Base-by-base conservation (phyloP, 441 rosid species). In the Cnidoscolus chayamansa region DNA sequence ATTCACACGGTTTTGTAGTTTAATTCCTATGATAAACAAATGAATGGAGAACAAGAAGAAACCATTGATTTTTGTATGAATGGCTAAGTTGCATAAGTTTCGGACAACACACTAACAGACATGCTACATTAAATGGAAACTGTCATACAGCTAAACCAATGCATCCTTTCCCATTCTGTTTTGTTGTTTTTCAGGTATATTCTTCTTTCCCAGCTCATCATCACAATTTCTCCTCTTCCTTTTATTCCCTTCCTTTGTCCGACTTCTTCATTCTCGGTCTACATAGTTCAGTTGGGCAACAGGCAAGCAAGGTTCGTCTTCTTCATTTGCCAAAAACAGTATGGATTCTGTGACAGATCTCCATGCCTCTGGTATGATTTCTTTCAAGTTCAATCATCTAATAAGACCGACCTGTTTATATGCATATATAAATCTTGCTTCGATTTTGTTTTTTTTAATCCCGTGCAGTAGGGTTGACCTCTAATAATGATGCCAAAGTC, bases 401-500 rank as follows among this genome's bases (percentile, higher is more conserved):
- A 13, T 35, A 40, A 40, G 6, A 40, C 45, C 45, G 4, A 0
- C 17, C 0, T 49, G 32, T 25, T 25, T 25, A 25, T 25, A 25
- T 25, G 25, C 0, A 64, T 10, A 17, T 35, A 25, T 12, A 47
- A 56, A 35, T 17, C 70, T 12, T 49, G 17, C 49, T 19, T 17
- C 5, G 45, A 40, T 57, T 35, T 19, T 60, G 67, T 78, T 77
- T 83, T 51, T 16, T 60, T 70, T 61, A 70, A 65, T 25, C 25
- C 25, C 25, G 25, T 25, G 25, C 25, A 25, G 25, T 25, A 25
- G 25, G 25, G 25, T 25, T 25, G 25, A 25, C 25, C 25, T 25
- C 25, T 25, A 25, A 25, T 51, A 54, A 17, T 4, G 79, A 78
- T 20, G 37, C 65, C 35, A 67, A 19, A 65, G 12, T 63, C 25